Evolutionary conservation across 139 green algal species (phyloP), one percentile per base, ranked within the genome.

Genomic region (Desmodesmus armatus): DNA sequence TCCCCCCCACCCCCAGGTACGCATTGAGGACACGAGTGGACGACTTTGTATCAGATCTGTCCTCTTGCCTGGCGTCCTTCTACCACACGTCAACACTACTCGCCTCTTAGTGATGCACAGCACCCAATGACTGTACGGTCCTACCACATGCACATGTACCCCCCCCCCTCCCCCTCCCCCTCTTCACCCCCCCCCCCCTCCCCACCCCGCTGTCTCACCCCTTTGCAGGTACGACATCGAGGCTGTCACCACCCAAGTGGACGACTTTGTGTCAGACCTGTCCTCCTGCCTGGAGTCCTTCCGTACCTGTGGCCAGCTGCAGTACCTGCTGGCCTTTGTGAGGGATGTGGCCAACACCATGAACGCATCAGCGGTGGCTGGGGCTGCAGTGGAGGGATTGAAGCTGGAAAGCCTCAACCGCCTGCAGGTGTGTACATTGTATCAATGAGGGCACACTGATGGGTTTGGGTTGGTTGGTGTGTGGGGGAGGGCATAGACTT

Each of bases 271-370:
- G 3, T n/a, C 33, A 17, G 76, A 82, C 76, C 39, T 82, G 27
- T 35, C 31, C 7, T 37, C 37, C 37, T 51, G 55, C 9, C 21
- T 82, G 19, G 39, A 60, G 3, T 53, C 76, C 4, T 29, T 82
- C 55, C 33, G 76, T 3, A 7, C 43, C 5, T 60, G 53, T 23
- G 76, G 76, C 37, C 33, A 39, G 76, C 76, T 82, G 55, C 76
- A 82, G 53, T 71, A 82, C 7, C 40, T 82, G 37, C 55, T 82
- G 37, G 76, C 76, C 3, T 82, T 82, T 82, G 76, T 82, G 35
- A 27, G 76, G 1, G 76, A 82, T 25, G 76, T 82, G 37, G 76
- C 76, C 33, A 82, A 82, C 76, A 71, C 55, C 5, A 82, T 82
- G 76, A 82, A 82, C 76, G 15, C 35, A 2, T 35, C 69, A 7